Percentiles rank a stretch among this genome's conserved stretches.
Evolutionary conservation across 768 basidiomycete species (phyloP).

Genomic region (Russula foetens): DNA sequence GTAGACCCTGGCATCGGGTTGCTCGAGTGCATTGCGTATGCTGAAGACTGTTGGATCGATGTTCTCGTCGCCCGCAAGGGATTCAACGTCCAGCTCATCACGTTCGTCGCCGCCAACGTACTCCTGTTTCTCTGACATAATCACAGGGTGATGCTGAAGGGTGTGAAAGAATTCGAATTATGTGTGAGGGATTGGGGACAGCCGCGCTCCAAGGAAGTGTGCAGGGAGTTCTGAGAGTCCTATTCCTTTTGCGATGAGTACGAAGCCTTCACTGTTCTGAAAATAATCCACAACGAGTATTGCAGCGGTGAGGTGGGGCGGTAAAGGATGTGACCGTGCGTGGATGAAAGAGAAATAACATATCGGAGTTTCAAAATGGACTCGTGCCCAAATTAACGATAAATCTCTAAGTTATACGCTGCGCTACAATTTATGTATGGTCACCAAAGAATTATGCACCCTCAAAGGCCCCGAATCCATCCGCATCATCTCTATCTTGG

Average conservation of each 20-base stretch:
- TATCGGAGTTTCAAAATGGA: constrained; percentile 1
- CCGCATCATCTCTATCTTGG: not conserved
- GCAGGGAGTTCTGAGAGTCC: not conserved
- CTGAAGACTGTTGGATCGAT: constrained; percentile 19
- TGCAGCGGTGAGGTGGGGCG: no score
- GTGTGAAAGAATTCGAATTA: not conserved
- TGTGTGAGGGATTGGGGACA: not conserved
- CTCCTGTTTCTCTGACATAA: constrained; percentile 5
- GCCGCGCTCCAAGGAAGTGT: not conserved
- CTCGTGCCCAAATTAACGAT: not conserved
- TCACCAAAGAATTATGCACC: not conserved
- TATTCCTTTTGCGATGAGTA: not conserved
- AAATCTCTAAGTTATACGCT: not conserved
- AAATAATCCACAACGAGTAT: no score
- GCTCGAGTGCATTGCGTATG: constrained; percentile 21
- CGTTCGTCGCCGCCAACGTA: constrained; percentile 2
- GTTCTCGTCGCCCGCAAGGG: constrained; percentile 15
- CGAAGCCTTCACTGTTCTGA: not conserved
- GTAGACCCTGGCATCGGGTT: constrained; percentile 22
- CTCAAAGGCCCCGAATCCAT: constrained; percentile 15
- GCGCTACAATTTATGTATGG: not conserved
- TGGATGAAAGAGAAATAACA: not conserved
- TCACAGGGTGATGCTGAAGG: not conserved
- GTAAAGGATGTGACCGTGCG: not conserved
- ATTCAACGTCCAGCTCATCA: constrained; percentile 15